These are phyloP conservation scores for Nadsonia commutata DNA, from an alignment of 1,139 yeast genomes.

Conservation along the genomic window DNA sequence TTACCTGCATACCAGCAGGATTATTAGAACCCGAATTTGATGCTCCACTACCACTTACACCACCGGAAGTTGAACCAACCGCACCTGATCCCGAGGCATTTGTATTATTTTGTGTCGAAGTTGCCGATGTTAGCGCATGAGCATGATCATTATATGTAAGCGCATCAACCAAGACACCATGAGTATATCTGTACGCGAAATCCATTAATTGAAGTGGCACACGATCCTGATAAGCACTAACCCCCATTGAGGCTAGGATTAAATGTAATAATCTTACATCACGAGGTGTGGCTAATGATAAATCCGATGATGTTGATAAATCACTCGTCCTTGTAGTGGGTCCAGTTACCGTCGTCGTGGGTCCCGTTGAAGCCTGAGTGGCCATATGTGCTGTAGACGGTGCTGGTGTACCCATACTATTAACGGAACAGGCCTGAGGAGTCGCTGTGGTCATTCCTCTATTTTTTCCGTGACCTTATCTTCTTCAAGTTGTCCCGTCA, in stretches of 20 bases:
- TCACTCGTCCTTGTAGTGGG: neutral
- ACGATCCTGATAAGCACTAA: conserved; percentile 83
- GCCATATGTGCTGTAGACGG: neutral
- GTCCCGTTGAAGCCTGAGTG: neutral
- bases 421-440: no score
- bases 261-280: conserved; percentile 84
- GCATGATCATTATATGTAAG: conserved; percentile 72
- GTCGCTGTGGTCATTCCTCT: neutral
- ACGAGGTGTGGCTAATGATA: conserved; percentile 38
- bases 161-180: conserved; percentile 78
- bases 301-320: conserved; percentile 1
- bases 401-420: no score
- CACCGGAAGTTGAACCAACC: neutral
- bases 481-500: no score
- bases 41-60: neutral
- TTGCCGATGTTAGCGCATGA: conserved; percentile 13
- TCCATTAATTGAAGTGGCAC: conserved; percentile 94
- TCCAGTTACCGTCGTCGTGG: neutral
- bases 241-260: conserved; percentile 86
- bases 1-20: conserved; percentile 4
- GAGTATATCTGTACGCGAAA: conserved; percentile 83
- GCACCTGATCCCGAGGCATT: neutral
- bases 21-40: neutral
- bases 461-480: no score
- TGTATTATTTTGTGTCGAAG: conserved; percentile 3